Evolutionary conservation across 306 rosid species (phyloP).

Genomic region (Cyamopsis tetragonoloba): DNA sequence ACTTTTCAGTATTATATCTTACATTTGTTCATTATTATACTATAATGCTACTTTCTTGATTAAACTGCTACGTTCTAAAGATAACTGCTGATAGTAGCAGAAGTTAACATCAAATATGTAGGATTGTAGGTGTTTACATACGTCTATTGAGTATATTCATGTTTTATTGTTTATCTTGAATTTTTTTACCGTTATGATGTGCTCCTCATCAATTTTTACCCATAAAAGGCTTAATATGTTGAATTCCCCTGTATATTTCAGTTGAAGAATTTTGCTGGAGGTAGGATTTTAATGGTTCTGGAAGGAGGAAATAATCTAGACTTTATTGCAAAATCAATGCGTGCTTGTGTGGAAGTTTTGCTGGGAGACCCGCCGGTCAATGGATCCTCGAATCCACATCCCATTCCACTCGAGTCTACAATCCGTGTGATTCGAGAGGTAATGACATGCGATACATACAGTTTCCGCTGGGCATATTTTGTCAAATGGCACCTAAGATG

Average conservation of each 20-base stretch:
- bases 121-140: not conserved
- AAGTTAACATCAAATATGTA: not conserved
- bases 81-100: not conserved
- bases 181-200: not conserved
- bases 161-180: not conserved
- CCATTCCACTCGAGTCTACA: slow-evolving; percentile 84
- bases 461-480: slow-evolving; percentile 5
- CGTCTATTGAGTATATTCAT: not conserved
- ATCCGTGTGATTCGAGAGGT: slow-evolving; percentile 88
- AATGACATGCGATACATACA: slow-evolving; percentile 12
- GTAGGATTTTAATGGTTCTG: slow-evolving; percentile 69
- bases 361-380: slow-evolving; percentile 53
- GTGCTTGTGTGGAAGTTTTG: slow-evolving; percentile 77
- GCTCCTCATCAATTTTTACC: not conserved
- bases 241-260: slow-evolving; percentile 34
- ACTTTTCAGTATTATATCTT: not conserved
- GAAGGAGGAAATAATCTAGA: slow-evolving; percentile 97
- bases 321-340: slow-evolving; percentile 74
- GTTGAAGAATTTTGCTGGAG: slow-evolving; percentile 81
- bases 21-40: slow-evolving; percentile 12
- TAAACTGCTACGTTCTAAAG: too few relatives aligned
- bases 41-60: not conserved
- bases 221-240: not conserved
- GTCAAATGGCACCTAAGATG: too few relatives aligned
- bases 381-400: slow-evolving; percentile 56